These are phyloP conservation scores for Diaporthe sp. DNA, from an alignment of 2,329 filamentous ascomycete species.

Conservation along the genomic window DNA sequence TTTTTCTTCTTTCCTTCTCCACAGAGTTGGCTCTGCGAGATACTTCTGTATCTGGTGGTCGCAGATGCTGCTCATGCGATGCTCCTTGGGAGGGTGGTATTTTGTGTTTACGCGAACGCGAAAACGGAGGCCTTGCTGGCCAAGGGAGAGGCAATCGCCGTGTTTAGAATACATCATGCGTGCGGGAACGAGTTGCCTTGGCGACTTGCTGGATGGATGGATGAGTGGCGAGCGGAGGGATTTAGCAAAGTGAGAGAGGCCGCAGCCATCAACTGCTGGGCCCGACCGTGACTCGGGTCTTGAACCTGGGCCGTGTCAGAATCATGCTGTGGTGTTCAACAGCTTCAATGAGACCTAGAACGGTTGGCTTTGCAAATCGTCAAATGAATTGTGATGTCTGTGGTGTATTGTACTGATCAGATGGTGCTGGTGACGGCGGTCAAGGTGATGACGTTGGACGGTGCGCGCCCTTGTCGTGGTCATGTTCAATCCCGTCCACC, in stretches of 20 bases:
- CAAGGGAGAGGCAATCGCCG: background rate
- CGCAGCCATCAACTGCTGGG: slow-evolving; percentile 30
- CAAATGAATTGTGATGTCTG: background rate
- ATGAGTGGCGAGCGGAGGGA: background rate
- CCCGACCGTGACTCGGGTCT: background rate
- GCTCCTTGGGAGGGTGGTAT: too few species aligned
- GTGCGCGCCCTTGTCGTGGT: background rate
- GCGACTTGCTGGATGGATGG: background rate
- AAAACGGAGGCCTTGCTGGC: background rate
- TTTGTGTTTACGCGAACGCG: background rate
- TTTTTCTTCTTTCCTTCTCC: background rate
- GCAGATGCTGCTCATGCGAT: background rate
- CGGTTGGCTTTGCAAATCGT: background rate
- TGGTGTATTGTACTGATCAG: background rate
- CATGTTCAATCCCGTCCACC: background rate
- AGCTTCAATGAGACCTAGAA: slow-evolving; percentile 12
- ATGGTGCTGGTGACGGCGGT: background rate
- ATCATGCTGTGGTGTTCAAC: slow-evolving; percentile 24
- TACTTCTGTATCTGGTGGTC: background rate
- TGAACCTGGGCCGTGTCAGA: background rate
- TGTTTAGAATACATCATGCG: background rate
- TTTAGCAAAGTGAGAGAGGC: background rate
- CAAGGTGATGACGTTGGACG: background rate
- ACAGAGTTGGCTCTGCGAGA: background rate
- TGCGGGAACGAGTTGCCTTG: background rate